Evolutionary conservation across 169 alveolate genomes (phyloP).

Genomic region (Perkinsus olseni): DNA sequence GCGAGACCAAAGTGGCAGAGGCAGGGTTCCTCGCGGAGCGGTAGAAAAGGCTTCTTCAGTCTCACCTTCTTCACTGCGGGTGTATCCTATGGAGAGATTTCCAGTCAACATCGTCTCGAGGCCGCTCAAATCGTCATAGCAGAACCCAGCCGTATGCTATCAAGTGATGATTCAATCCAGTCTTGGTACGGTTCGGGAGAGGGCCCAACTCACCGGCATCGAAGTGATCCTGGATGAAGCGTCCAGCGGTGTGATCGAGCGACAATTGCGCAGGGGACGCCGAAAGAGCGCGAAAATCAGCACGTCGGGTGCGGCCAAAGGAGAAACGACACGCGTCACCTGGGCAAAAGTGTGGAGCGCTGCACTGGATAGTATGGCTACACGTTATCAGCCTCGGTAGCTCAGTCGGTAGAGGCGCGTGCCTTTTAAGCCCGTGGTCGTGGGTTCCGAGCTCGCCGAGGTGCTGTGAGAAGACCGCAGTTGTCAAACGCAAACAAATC

Average conservation of each 20-base stretch:
- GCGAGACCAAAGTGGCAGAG: neutral
- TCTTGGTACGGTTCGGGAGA: neutral
- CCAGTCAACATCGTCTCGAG: neutral
- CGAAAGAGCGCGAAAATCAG: neutral
- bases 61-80: neutral
- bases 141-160: neutral
- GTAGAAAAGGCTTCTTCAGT: neutral
- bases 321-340: neutral
- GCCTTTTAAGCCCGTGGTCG: conserved; percentile 97
- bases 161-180: no score
- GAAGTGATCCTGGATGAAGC: neutral
- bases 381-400: conserved; percentile 30
- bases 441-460: conserved; percentile 97
- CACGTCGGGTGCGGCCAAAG: neutral
- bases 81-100: neutral
- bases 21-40: neutral
- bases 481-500: no score
- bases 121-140: neutral
- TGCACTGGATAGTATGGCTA: neutral
- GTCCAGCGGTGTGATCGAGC: neutral
- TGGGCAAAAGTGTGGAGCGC: no score
- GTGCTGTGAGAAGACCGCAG: no score
- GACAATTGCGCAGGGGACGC: neutral
- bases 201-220: neutral
- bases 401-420: conserved; percentile 97